Percentiles rank a stretch among this genome's conserved stretches.
Conservation (phyloP, 345 rosid species). For the Populus simonii region DNA sequence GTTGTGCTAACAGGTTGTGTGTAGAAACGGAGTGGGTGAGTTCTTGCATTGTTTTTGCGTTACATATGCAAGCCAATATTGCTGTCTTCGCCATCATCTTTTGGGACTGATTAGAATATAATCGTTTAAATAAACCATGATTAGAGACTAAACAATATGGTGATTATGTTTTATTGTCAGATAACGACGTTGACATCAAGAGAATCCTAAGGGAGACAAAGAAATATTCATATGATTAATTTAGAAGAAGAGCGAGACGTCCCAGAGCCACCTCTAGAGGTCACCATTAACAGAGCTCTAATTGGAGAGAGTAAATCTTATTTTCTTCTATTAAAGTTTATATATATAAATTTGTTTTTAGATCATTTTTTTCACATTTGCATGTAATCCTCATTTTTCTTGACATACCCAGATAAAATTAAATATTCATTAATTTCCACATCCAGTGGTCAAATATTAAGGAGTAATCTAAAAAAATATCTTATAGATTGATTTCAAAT, state of each 20-base stretch:
- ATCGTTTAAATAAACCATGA: not conserved
- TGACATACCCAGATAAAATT: no score
- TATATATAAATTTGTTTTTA: no score
- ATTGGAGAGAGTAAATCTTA: not conserved
- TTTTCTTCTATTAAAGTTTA: not conserved
- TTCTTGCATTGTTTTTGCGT: slow-evolving; percentile 19
- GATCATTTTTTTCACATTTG: no score
- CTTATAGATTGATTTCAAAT: no score
- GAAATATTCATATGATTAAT: not conserved
- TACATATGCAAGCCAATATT: slow-evolving; percentile 16
- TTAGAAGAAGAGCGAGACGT: not conserved
- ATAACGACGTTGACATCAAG: slow-evolving; percentile 18
- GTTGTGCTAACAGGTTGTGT: not conserved
- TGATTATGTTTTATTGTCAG: not conserved
- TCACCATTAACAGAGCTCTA: not conserved
- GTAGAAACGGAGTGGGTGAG: not conserved
- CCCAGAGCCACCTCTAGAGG: not conserved
- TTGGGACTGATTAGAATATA: slow-evolving; percentile 17
- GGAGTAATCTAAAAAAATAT: no score
- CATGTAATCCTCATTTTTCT: no score
- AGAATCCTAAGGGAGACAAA: slow-evolving; percentile 18
- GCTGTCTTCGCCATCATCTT: slow-evolving; percentile 35
- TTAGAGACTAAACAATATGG: not conserved
- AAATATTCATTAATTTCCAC: no score
- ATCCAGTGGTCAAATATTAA: no score